A percentile compares a stretch with the other conserved stretches of the same genome.
These are phyloP conservation scores for Sporobolomyces phaffii DNA, from an alignment of 768 basidiomycete genomes.

Conservation along the genomic window DNA sequence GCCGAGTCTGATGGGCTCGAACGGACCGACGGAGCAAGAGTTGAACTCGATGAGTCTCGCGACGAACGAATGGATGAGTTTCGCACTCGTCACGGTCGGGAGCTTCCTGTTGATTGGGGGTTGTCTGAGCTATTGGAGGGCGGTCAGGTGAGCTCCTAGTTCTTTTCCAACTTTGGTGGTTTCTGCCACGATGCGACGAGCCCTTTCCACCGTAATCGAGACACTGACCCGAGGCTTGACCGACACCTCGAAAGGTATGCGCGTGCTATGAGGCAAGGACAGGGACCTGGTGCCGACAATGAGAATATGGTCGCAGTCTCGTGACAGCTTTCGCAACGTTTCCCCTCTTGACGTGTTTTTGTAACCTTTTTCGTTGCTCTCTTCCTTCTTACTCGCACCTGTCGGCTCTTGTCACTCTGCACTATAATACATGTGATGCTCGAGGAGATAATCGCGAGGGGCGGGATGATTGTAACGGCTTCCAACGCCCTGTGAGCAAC, in stretches of 20 bases:
- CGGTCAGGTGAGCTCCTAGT: constrained; percentile 22
- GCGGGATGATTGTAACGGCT: too few species aligned
- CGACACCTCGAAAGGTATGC: constrained; percentile 21
- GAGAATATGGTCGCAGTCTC: constrained; percentile 12
- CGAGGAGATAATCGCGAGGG: too few species aligned
- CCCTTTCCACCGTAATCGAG: too few species aligned
- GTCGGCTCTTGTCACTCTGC: too few species aligned
- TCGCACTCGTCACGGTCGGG: constrained; percentile 84
- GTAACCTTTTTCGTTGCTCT: too few species aligned
- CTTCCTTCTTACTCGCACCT: neutral
- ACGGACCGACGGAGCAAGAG: constrained; percentile 20
- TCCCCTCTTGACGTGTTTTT: neutral
- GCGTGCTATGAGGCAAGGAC: constrained; percentile 18
- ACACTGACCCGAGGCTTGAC: too few species aligned
- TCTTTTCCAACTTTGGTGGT: too few species aligned
- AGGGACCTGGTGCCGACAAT: constrained; percentile 10
- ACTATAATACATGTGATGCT: too few species aligned
- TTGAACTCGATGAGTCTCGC: constrained; percentile 38
- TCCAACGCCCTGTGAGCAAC: too few species aligned
- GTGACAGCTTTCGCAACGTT: too few species aligned
- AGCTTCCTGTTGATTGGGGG: constrained; percentile 32
- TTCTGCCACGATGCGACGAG: too few species aligned
- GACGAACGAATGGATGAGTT: constrained; percentile 81
- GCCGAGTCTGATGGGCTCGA: constrained; percentile 43
- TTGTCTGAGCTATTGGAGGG: constrained; percentile 34